Evolutionary conservation across 345 rosid genomes (phyloP).

Genomic region (Crucihimalaya himalaica): DNA sequence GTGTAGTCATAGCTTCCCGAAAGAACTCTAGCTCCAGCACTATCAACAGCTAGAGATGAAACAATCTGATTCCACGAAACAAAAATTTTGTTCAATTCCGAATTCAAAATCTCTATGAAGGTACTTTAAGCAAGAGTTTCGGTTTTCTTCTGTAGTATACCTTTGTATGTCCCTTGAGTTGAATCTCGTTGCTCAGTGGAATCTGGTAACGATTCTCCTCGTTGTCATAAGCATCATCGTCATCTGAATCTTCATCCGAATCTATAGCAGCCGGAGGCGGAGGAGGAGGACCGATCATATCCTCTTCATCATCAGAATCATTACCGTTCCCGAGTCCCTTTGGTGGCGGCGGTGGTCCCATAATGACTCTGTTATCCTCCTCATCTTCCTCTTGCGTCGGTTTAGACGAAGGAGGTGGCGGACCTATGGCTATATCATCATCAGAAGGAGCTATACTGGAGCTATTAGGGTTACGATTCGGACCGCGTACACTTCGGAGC

Average conservation of each 20-base stretch:
- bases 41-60: slow-evolving; percentile 85
- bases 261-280: slow-evolving; percentile 47
- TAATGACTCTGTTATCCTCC: slow-evolving; percentile 40
- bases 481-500: slow-evolving; percentile 49
- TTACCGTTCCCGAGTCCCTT: slow-evolving; percentile 24
- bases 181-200: slow-evolving; percentile 84
- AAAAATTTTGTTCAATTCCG: background rate
- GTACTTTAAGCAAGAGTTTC: background rate
- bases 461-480: slow-evolving; percentile 44
- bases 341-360: slow-evolving; percentile 62
- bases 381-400: slow-evolving; percentile 12
- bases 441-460: slow-evolving; percentile 23
- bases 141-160: slow-evolving; percentile 41
- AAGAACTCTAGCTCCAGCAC: slow-evolving; percentile 88
- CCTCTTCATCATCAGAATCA: slow-evolving; percentile 46
- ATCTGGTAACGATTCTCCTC: slow-evolving; percentile 63
- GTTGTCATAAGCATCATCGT: slow-evolving; percentile 46
- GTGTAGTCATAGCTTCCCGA: slow-evolving; percentile 94
- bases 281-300: slow-evolving; percentile 63
- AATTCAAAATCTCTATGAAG: background rate
- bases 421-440: slow-evolving; percentile 34
- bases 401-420: slow-evolving; percentile 43
- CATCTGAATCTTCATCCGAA: slow-evolving; percentile 55
- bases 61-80: slow-evolving; percentile 61
- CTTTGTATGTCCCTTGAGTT: slow-evolving; percentile 88